Percentiles rank a stretch among this genome's conserved stretches.
Evolutionary conservation across 768 basidiomycete species (phyloP).

Genomic region (Xerocomus brunneocitrinus): DNA sequence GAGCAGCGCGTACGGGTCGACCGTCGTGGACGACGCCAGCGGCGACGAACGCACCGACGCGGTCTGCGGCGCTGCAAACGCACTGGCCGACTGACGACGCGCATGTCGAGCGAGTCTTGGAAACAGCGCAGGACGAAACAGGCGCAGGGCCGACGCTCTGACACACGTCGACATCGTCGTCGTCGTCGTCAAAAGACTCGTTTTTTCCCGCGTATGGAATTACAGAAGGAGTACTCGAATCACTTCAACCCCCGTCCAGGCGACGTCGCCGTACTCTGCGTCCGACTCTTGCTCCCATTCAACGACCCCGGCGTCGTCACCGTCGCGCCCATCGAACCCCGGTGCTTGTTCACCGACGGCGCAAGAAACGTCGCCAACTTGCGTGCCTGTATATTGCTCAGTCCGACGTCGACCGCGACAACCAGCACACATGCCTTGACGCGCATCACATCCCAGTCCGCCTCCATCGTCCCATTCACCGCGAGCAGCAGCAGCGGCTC

Average conservation of each 20-base stretch:
- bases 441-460: conserved; percentile 66
- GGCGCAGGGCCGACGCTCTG: conserved; percentile 14
- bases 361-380: conserved; percentile 32
- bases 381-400: conserved; percentile 22
- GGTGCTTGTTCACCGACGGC: conserved; percentile 36
- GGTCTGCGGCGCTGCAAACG: conserved; percentile 33
- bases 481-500: conserved; percentile 67
- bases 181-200: conserved; percentile 1
- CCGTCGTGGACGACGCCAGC: conserved; percentile 17
- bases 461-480: conserved; percentile 53
- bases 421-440: conserved; percentile 45
- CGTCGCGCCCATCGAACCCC: conserved; percentile 21
- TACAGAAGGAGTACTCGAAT: background rate
- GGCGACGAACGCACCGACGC: conserved; percentile 13
- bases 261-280: conserved; percentile 27
- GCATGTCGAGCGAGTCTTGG: conserved; percentile 13
- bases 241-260: conserved; percentile 20
- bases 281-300: conserved; percentile 23
- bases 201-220: conserved; percentile 25
- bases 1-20: conserved; percentile 69
- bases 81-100: conserved; percentile 38
- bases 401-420: background rate
- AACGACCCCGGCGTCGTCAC: background rate
- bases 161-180: conserved; percentile 21
- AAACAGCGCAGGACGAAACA: conserved; percentile 7